Percentiles rank a stretch among this genome's conserved stretches.
phyloP scores from a whole-genome alignment of 805 yeast genomes.

The Candida dajiaensis region DNA sequence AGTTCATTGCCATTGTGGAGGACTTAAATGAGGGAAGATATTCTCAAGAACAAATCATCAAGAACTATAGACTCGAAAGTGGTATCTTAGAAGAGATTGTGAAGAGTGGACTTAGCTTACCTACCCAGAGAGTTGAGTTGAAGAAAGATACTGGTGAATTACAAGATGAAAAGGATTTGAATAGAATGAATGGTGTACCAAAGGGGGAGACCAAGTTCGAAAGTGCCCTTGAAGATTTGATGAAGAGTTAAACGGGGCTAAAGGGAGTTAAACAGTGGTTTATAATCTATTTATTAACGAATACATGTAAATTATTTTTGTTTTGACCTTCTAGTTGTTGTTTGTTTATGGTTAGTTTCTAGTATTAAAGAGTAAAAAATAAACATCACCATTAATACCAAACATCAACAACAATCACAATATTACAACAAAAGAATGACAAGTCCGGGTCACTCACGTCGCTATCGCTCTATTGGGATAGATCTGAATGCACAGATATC shows the following conservation, averaged over 20 bases:
- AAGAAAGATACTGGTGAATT: slow-evolving; percentile 5
- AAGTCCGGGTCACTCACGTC: not conserved
- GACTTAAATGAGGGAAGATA: slow-evolving; percentile 10
- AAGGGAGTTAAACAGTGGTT: too few relatives aligned
- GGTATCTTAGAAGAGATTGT: not conserved
- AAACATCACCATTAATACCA: too few relatives aligned
- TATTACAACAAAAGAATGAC: not conserved
- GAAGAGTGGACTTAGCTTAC: not conserved
- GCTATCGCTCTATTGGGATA: not conserved
- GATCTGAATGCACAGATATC: not conserved
- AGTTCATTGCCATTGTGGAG: slow-evolving; percentile 16
- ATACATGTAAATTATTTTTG: too few relatives aligned
- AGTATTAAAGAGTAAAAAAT: too few relatives aligned
- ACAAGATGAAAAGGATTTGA: slow-evolving; percentile 6
- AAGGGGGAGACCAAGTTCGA: slow-evolving; percentile 10
- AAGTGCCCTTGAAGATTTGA: slow-evolving; percentile 12
- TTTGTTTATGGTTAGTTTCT: too few relatives aligned
- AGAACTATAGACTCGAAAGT: slow-evolving; percentile 9
- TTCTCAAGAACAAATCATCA: slow-evolving; percentile 9
- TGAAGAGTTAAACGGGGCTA: not conserved
- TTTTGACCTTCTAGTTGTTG: too few relatives aligned
- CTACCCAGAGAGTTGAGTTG: not conserved
- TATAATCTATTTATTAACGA: too few relatives aligned
- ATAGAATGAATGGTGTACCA: slow-evolving; percentile 14
- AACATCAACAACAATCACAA: too few relatives aligned